Percentiles rank a stretch among this genome's conserved stretches.
Conservation (phyloP, 2,329 filamentous ascomycete genomes). For the Colletotrichum godetiae region DNA sequence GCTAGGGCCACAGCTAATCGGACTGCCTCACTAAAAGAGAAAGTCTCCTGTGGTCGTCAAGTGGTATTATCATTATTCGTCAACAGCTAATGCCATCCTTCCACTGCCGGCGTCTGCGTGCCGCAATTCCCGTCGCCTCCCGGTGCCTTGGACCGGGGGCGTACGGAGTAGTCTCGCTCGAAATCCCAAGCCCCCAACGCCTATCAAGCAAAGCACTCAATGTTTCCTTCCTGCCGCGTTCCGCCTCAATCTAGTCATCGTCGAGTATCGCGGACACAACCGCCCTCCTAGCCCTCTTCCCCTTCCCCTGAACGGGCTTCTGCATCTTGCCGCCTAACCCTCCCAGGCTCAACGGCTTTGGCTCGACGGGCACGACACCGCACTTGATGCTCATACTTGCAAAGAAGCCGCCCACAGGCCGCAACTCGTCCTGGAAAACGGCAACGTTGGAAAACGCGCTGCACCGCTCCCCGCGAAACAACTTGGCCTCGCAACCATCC, state of each 20-base stretch:
- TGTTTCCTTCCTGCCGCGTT: background rate
- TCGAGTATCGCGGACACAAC: background rate
- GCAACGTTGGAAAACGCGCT: slow-evolving; percentile 23
- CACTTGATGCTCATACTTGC: slow-evolving; percentile 30
- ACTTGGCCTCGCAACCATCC: slow-evolving; percentile 32
- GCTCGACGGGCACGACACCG: slow-evolving; percentile 28
- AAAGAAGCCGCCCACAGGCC: slow-evolving; percentile 30
- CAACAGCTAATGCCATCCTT: background rate
- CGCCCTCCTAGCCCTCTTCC: background rate
- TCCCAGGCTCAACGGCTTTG: slow-evolving; percentile 24
- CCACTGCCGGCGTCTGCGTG: background rate
- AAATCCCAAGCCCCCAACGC: background rate
- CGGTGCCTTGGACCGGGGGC: background rate
- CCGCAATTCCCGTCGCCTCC: background rate
- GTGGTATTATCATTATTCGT: slow-evolving; percentile 7
- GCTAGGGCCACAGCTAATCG: slow-evolving; percentile 32
- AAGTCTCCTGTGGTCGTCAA: background rate
- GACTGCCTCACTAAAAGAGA: background rate
- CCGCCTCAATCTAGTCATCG: background rate
- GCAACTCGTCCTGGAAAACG: slow-evolving; percentile 26
- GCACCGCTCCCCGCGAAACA: slow-evolving; percentile 27
- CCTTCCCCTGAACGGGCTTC: slow-evolving; percentile 14
- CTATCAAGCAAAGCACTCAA: background rate
- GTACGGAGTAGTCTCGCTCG: background rate
- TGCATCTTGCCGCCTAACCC: slow-evolving; percentile 23